phyloP scores from a whole-genome alignment of 306 rosid species.

The Fragaria ananassa region DNA sequence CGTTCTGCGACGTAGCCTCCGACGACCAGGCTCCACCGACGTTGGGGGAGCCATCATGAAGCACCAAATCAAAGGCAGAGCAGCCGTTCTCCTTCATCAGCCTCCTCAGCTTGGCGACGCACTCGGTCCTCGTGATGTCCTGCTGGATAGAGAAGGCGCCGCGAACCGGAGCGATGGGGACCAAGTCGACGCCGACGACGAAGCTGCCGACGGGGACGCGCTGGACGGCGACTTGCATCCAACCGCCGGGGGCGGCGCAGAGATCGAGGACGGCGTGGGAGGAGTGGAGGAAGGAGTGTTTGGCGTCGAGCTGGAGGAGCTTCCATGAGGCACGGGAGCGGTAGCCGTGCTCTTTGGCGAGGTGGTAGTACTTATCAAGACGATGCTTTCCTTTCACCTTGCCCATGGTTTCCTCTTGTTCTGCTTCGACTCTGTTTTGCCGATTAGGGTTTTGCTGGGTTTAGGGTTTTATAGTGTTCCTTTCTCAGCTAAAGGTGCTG shows the following conservation, averaged over 20 bases:
- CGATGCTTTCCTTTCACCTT: slow-evolving; percentile 97
- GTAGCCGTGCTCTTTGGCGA: slow-evolving; percentile 93
- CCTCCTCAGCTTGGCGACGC: slow-evolving; percentile 57
- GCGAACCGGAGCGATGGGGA: slow-evolving; percentile 66
- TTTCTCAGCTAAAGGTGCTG: not conserved
- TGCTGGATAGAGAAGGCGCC: slow-evolving; percentile 75
- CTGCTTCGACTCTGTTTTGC: not conserved
- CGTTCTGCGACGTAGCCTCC: slow-evolving; percentile 84
- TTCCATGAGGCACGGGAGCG: slow-evolving; percentile 94
- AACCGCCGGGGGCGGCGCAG: slow-evolving; percentile 98
- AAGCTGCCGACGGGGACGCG: slow-evolving; percentile 72
- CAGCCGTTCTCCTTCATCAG: slow-evolving; percentile 52
- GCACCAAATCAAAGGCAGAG: slow-evolving; percentile 55
- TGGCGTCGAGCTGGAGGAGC: slow-evolving; percentile 75
- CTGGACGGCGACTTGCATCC: slow-evolving; percentile 96
- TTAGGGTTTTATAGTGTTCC: not conserved
- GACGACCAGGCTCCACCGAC: slow-evolving; percentile 97
- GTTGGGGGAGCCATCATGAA: slow-evolving; percentile 91
- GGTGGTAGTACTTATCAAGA: slow-evolving; percentile 77
- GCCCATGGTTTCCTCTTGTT: slow-evolving; percentile 44
- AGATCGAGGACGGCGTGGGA: slow-evolving; percentile 87
- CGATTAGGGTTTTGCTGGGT: slow-evolving; percentile 10
- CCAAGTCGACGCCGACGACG: slow-evolving; percentile 77
- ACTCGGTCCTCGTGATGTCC: slow-evolving; percentile 77
- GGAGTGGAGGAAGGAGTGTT: slow-evolving; percentile 63